phyloP scores from a whole-genome alignment of 2,329 filamentous ascomycete species.

The Cordyceps pruinosa region DNA sequence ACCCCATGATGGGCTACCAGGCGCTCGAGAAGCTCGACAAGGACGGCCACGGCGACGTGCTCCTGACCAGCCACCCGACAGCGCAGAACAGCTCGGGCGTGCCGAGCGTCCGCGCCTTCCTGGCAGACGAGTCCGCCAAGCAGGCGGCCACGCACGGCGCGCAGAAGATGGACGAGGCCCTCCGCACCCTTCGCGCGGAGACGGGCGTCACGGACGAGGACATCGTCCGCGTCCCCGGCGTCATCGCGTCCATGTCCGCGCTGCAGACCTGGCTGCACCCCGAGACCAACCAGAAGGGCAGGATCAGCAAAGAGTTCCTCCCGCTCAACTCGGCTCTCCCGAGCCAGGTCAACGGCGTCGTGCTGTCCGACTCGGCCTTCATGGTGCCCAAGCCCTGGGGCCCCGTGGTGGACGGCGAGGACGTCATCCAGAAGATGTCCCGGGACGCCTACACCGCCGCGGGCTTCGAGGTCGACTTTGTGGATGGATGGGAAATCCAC shows the following conservation, averaged over 20 bases:
- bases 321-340: not conserved
- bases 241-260: not conserved
- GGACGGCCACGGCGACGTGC: constrained; percentile 15
- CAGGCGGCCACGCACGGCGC: not conserved
- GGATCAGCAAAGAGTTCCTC: not conserved
- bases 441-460: constrained; percentile 18
- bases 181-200: constrained; percentile 18
- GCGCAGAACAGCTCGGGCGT: not conserved
- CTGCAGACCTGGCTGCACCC: constrained; percentile 5
- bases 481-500: constrained; percentile 25
- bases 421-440: constrained; percentile 20
- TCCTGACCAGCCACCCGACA: not conserved
- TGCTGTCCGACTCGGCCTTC: constrained; percentile 1
- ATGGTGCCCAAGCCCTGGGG: constrained; percentile 20
- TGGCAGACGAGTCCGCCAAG: not conserved
- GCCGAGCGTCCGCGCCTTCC: not conserved
- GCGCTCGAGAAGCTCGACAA: constrained; percentile 16
- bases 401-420: constrained; percentile 18
- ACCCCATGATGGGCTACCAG: constrained; percentile 17
- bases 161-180: constrained; percentile 16
- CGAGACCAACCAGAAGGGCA: not conserved
- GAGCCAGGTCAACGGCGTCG: not conserved
- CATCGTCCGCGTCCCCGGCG: constrained; percentile 17
- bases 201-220: constrained; percentile 18
- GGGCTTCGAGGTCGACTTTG: constrained; percentile 18